Evolutionary conservation across 2,329 filamentous ascomycete species (phyloP).

Genomic region (Cladorrhinum sp.): DNA sequence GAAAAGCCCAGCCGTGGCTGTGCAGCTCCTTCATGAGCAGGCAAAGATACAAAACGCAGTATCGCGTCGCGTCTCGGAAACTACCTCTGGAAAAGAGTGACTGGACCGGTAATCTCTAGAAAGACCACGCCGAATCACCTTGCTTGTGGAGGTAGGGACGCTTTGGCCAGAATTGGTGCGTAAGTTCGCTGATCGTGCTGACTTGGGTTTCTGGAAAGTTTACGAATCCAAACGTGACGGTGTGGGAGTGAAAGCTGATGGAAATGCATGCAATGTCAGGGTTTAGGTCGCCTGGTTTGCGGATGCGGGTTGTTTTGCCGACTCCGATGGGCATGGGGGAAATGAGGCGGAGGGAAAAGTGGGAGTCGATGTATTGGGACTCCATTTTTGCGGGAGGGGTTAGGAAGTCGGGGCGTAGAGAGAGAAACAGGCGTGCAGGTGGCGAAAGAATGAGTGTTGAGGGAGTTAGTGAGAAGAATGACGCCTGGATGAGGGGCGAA

Average conservation of each 20-base stretch:
- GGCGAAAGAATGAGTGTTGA: no score
- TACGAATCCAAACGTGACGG: not conserved
- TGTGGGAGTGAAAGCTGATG: not conserved
- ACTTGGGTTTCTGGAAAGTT: not conserved
- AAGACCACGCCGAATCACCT: not conserved
- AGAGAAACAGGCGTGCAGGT: not conserved
- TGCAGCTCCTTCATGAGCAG: not conserved
- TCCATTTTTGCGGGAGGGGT: not conserved
- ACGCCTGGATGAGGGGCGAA: no score
- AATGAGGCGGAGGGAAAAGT: not conserved
- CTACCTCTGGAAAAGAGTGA: not conserved
- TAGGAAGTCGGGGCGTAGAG: no score
- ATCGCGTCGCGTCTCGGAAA: not conserved
- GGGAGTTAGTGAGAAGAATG: no score
- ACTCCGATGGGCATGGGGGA: not conserved
- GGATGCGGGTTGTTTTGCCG: not conserved
- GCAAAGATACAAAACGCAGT: not conserved
- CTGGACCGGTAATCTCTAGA: not conserved
- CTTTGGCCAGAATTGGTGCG: not conserved
- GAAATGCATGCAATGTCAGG: not conserved
- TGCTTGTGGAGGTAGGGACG: not conserved
- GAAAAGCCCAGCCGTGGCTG: not conserved
- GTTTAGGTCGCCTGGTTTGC: not conserved
- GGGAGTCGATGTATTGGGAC: not conserved
- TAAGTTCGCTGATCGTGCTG: not conserved